Base-by-base conservation (phyloP, 169 alveolate species). In the Plasmodium gallinaceum region DNA sequence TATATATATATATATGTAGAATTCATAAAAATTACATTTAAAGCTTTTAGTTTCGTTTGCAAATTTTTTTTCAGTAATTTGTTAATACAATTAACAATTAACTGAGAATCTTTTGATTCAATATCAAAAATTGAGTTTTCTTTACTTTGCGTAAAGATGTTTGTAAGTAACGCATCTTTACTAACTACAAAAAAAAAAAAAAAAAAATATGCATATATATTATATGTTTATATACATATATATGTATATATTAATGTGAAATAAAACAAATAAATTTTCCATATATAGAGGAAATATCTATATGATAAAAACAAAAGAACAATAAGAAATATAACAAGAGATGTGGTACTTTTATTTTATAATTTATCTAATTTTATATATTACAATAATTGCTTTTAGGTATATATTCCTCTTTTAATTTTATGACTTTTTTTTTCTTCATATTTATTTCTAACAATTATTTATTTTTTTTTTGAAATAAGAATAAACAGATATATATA, bases 311-410 rank as follows among this genome's bases (percentile, higher is more conserved):
- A 54, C 4, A 32, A 4, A 32, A 32, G 39, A 2, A 32, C 4
- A 32, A 32, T 32, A 32, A 2, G 39, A 32, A 32, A 2, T 4
- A 2, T 32, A n/a, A n/a, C 4, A 4, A 32, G 39, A 32, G 1
- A 32, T 2, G 39, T 2, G 39, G 39, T 32, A 32, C 4, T 32
- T 32, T 32, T 32, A 32, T 32, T 32, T 32, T 32, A 4, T 32
- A 32, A 32, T 32, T 32, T 2, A 32, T 32, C 39, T 32, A 24
- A 26, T 32, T 12, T 64, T 12, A 14, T 26, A 64, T 64, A 26
- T 54, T 83, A 83, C 91, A 51, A 46, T 83, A 83, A 60, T 57
- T 83, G 12, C 80, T 75, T 68, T 83, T 57, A 46, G 91, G 91
- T 6, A 52, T 20, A 60, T 83, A 83, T 5, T 69, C 74, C 45